Evolutionary conservation across 2,329 filamentous ascomycete species (phyloP).

Genomic region (Verticillium isaacii): DNA sequence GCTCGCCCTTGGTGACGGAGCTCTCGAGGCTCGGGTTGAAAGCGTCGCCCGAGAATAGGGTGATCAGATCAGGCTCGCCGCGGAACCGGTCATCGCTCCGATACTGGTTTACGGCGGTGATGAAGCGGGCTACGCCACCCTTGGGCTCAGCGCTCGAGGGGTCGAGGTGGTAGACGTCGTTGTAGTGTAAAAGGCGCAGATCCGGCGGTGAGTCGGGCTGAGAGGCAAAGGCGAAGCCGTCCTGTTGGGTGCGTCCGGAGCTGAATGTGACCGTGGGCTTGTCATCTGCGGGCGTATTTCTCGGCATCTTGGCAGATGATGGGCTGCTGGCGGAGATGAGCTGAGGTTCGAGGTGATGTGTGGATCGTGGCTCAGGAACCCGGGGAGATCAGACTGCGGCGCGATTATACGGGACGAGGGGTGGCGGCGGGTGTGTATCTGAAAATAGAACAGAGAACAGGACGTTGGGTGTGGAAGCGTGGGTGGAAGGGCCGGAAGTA

Average conservation of each 20-base stretch:
- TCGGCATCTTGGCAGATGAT: conserved; percentile 6
- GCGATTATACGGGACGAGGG: background rate
- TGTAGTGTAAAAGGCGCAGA: conserved; percentile 82
- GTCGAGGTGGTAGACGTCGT: conserved; percentile 92
- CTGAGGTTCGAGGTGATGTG: background rate
- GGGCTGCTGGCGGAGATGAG: background rate
- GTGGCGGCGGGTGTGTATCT: background rate
- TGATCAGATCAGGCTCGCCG: conserved; percentile 62
- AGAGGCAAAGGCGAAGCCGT: conserved; percentile 5
- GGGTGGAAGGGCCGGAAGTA: background rate
- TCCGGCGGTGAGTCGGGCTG: conserved; percentile 45
- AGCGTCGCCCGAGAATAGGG: conserved; percentile 86
- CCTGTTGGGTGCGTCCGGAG: conserved; percentile 16
- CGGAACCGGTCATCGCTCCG: conserved; percentile 54
- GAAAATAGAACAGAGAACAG: background rate
- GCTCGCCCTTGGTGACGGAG: conserved; percentile 82
- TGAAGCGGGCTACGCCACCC: conserved; percentile 76
- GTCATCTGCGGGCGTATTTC: conserved; percentile 9
- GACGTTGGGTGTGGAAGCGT: background rate
- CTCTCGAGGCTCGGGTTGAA: conserved; percentile 91
- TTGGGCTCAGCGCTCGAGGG: conserved; percentile 70
- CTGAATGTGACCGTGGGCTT: conserved; percentile 21
- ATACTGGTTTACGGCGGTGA: conserved; percentile 74
- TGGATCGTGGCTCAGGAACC: conserved; percentile 1
- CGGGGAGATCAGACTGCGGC: background rate